These are phyloP conservation scores for Colletotrichum sp. DNA, from an alignment of 2,329 filamentous ascomycete species.

Conservation along the genomic window DNA sequence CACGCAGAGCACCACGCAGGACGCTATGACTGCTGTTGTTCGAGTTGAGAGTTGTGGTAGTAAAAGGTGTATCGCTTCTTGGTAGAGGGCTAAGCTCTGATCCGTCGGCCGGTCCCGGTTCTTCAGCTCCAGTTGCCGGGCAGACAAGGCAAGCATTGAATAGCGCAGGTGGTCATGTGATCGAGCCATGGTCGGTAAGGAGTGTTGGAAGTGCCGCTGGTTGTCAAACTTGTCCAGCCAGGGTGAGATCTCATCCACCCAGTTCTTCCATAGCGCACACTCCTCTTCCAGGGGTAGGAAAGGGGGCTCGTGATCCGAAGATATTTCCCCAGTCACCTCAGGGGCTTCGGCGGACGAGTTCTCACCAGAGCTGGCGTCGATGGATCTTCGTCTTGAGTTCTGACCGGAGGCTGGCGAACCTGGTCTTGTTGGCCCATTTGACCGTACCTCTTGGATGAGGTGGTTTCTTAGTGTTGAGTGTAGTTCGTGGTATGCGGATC, in stretches of 20 bases:
- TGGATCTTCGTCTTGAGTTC: not conserved
- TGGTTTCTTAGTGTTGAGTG: constrained; percentile 50
- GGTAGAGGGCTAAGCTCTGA: constrained; percentile 60
- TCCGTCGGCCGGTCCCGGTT: constrained; percentile 46
- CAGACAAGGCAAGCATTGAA: constrained; percentile 59
- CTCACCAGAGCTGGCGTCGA: not conserved
- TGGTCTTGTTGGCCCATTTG: constrained; percentile 38
- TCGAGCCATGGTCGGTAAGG: constrained; percentile 56
- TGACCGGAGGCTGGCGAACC: not conserved
- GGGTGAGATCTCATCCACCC: constrained; percentile 45
- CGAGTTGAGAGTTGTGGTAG: constrained; percentile 37
- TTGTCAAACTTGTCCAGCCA: constrained; percentile 65
- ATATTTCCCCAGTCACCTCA: not conserved
- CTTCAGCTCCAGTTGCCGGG: constrained; percentile 57
- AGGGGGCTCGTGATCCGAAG: constrained; percentile 19
- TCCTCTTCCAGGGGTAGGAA: constrained; percentile 32
- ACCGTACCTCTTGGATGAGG: constrained; percentile 48
- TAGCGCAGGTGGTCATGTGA: constrained; percentile 51
- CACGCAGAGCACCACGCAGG: constrained; percentile 43
- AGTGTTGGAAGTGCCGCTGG: constrained; percentile 55
- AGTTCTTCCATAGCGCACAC: constrained; percentile 43
- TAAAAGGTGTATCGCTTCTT: constrained; percentile 54
- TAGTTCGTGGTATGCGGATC: constrained; percentile 50
- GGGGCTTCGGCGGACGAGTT: not conserved
- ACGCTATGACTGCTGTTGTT: constrained; percentile 36